Percentiles rank a stretch among this genome's conserved stretches.
phyloP scores from a whole-genome alignment of 176 grass and related monocot genomes.

The Avena insularis region DNA sequence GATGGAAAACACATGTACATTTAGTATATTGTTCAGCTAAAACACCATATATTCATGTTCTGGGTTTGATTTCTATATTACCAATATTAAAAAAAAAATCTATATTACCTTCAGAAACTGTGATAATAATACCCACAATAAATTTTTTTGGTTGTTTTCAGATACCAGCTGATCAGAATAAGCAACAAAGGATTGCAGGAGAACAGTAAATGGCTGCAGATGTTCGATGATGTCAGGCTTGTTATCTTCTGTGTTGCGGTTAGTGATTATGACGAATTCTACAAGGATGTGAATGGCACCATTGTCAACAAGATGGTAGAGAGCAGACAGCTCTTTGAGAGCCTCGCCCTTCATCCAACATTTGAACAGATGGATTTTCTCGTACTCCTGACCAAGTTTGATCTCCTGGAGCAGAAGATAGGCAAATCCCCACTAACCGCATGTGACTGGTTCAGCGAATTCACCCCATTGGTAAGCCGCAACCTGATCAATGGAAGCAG shows the following conservation, averaged over 20 bases:
- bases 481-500: conserved; percentile 25
- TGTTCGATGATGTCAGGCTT: conserved; percentile 87
- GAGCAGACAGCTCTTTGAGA: conserved; percentile 78
- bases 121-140: not conserved
- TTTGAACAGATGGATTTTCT: conserved; percentile 74
- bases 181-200: conserved; percentile 64
- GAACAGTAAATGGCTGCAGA: conserved; percentile 88
- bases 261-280: conserved; percentile 78
- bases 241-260: conserved; percentile 78
- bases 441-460: conserved; percentile 82
- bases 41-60: not conserved
- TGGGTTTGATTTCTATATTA: not conserved
- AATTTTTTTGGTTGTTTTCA: conserved; percentile 49
- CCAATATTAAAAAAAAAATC: too few relatives aligned
- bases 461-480: conserved; percentile 69
- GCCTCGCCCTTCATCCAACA: conserved; percentile 58
- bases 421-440: conserved; percentile 60
- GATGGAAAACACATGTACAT: not conserved
- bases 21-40: not conserved
- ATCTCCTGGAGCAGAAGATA: conserved; percentile 89
- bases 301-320: conserved; percentile 84
- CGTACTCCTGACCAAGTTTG: conserved; percentile 83
- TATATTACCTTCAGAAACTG: not conserved
- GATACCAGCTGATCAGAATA: conserved; percentile 90
- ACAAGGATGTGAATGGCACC: conserved; percentile 56